phyloP scores from a whole-genome alignment of 306 rosid genomes.

The Fagus crenata region DNA sequence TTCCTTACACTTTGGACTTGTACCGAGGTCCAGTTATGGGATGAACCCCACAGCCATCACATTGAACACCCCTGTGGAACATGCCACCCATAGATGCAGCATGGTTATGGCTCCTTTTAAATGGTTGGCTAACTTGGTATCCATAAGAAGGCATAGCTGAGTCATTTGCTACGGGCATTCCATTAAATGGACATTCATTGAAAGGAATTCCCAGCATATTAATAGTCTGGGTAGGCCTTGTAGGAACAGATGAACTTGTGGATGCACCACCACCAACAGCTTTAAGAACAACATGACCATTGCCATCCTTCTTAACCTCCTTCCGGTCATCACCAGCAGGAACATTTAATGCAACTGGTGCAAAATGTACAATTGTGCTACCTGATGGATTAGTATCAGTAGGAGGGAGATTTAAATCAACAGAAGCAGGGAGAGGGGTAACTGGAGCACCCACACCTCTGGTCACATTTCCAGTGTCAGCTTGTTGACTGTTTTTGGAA shows the following conservation, averaged over 20 bases:
- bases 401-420: constrained; percentile 65
- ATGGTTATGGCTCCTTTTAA: constrained; percentile 48
- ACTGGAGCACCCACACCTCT: constrained; percentile 22
- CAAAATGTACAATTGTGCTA: constrained; percentile 8
- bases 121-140: constrained; percentile 31
- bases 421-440: constrained; percentile 21
- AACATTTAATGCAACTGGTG: constrained; percentile 30
- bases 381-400: constrained; percentile 31
- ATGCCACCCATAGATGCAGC: constrained; percentile 55
- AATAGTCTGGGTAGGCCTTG: constrained; percentile 16
- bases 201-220: constrained; percentile 17
- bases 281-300: constrained; percentile 16
- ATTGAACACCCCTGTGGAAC: constrained; percentile 77
- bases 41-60: constrained; percentile 91
- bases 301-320: constrained; percentile 19
- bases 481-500: constrained; percentile 30
- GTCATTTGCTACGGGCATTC: constrained; percentile 25
- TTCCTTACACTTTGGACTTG: constrained; percentile 79
- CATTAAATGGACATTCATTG: constrained; percentile 51
- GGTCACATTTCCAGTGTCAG: constrained; percentile 28
- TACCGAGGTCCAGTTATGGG: constrained; percentile 93
- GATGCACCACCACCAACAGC: constrained; percentile 28
- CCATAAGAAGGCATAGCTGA: constrained; percentile 14
- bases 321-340: constrained; percentile 33
- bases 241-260: constrained; percentile 32